Evolutionary conservation across 148 eudicot genomes (phyloP).

Genomic region (Arbutus unedo): DNA sequence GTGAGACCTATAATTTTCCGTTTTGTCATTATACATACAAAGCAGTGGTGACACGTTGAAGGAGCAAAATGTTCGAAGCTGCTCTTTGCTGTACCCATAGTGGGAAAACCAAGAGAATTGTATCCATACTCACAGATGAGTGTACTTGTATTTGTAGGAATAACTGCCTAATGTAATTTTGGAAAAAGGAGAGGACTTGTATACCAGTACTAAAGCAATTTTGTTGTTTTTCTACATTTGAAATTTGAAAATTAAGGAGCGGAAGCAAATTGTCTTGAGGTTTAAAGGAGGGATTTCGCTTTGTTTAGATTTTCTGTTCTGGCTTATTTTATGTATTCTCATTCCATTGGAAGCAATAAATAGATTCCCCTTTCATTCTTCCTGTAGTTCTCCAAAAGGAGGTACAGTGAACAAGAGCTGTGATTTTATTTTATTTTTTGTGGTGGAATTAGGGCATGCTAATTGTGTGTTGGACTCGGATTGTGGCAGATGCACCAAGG

Average conservation of each 20-base stretch:
- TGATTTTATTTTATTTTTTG: too few species aligned
- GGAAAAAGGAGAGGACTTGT: conserved; percentile 7
- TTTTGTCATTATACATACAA: neutral
- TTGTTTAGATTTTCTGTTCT: neutral
- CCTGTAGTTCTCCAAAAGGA: too few species aligned
- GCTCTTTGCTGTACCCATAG: conserved; percentile 1
- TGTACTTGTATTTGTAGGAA: conserved; percentile 8
- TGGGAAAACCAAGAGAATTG: neutral
- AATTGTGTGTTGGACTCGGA: too few species aligned
- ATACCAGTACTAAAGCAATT: conserved; percentile 7
- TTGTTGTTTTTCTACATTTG: neutral
- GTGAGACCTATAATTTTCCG: conserved; percentile 20
- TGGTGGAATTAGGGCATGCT: too few species aligned
- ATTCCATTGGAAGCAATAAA: too few species aligned
- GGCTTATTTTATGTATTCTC: too few species aligned
- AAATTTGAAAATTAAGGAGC: neutral
- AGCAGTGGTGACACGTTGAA: neutral
- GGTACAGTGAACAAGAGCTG: too few species aligned
- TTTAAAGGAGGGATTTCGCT: neutral
- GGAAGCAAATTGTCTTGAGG: neutral
- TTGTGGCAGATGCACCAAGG: too few species aligned
- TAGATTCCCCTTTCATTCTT: too few species aligned
- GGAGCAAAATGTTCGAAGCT: neutral
- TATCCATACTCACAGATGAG: conserved; percentile 8
- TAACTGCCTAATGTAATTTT: neutral